Conservation (phyloP, 1,284 basidiomycete genomes). For the Fomitopsis betulina region DNA sequence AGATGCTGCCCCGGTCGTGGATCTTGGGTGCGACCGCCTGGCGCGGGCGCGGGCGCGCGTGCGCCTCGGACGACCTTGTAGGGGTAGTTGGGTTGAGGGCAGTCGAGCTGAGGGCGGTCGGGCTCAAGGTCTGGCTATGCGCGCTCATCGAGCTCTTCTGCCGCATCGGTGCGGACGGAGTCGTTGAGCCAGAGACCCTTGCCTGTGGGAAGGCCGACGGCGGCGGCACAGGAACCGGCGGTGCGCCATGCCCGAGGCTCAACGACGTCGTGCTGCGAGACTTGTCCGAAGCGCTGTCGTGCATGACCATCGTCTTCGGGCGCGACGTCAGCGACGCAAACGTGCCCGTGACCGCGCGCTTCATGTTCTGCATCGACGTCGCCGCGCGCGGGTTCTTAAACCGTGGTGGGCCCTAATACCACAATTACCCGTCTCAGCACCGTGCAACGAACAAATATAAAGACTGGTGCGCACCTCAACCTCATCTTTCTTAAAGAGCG, state of each 20-base stretch:
- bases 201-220: constrained; percentile 1
- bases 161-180: neutral
- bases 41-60: constrained; percentile 29
- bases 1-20: constrained; percentile 51
- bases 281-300: neutral
- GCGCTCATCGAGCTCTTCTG: neutral
- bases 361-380: constrained; percentile 26
- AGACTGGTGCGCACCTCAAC: neutral
- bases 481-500: constrained; percentile 16
- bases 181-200: neutral
- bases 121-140: neutral
- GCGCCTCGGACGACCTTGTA: constrained; percentile 9
- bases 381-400: constrained; percentile 15
- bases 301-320: constrained; percentile 14
- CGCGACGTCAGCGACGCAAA: constrained; percentile 15
- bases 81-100: neutral
- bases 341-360: constrained; percentile 22
- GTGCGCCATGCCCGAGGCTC: constrained; percentile 7
- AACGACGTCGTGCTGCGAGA: constrained; percentile 4
- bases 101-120: too few relatives aligned
- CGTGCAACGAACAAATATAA: neutral
- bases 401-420: neutral
- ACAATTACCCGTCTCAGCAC: neutral
- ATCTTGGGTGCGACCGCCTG: constrained; percentile 51
- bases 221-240: constrained; percentile 5